phyloP scores from a whole-genome alignment of 2,329 filamentous ascomycete species.

The Davidsoniella neocaledoniae region DNA sequence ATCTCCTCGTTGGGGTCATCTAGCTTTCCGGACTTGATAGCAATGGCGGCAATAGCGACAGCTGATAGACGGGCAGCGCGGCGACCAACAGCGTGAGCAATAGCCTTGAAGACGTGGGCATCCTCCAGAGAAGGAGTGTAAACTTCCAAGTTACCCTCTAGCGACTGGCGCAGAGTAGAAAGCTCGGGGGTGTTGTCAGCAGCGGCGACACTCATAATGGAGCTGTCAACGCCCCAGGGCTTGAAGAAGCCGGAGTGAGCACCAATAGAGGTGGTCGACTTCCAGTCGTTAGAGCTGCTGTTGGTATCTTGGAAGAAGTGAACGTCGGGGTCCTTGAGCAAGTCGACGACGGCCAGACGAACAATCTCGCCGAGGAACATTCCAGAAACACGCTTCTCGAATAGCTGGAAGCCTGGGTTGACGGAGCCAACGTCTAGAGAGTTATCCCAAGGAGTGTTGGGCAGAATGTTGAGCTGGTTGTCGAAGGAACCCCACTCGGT shows the following conservation, averaged over 20 bases:
- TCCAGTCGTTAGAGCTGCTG: slow-evolving; percentile 52
- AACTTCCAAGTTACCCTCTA: slow-evolving; percentile 62
- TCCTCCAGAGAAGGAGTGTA: slow-evolving; percentile 66
- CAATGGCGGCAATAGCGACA: slow-evolving; percentile 70
- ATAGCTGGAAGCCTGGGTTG: slow-evolving; percentile 95
- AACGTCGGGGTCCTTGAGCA: slow-evolving; percentile 50
- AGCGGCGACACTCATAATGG: slow-evolving; percentile 74
- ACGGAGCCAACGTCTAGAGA: slow-evolving; percentile 63
- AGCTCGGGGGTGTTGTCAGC: slow-evolving; percentile 60
- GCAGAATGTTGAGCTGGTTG: slow-evolving; percentile 76
- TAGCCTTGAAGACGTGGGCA: slow-evolving; percentile 69
- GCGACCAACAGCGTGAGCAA: slow-evolving; percentile 70
- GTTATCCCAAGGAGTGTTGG: slow-evolving; percentile 67
- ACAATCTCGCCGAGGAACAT: slow-evolving; percentile 97
- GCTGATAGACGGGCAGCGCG: slow-evolving; percentile 78
- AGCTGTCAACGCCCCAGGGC: slow-evolving; percentile 82
- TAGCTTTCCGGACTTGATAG: slow-evolving; percentile 65
- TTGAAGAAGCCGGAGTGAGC: slow-evolving; percentile 51
- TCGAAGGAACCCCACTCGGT: slow-evolving; percentile 98
- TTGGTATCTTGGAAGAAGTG: slow-evolving; percentile 63
- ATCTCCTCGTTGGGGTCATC: slow-evolving; percentile 47
- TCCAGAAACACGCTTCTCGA: slow-evolving; percentile 93
- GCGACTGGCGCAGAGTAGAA: slow-evolving; percentile 55
- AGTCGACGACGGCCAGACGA: slow-evolving; percentile 54
- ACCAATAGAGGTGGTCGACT: slow-evolving; percentile 52